Evolutionary conservation across 2,329 filamentous ascomycete genomes (phyloP).

Genomic region (Dothideomycetidae sp.): DNA sequence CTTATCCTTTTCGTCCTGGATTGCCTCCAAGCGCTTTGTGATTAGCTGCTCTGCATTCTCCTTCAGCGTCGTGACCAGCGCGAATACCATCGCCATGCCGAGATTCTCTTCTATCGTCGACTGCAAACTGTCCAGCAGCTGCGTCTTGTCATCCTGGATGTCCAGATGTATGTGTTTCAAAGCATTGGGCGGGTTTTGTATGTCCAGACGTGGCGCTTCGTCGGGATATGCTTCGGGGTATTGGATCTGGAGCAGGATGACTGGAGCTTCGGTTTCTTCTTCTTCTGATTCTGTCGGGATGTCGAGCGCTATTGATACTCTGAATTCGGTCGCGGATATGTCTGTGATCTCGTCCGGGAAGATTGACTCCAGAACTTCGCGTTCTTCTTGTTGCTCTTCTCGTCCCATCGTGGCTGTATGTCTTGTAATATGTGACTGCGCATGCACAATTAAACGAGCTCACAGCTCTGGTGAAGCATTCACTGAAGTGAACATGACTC

Average conservation of each 20-base stretch:
- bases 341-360: slow-evolving; percentile 98
- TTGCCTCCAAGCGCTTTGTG: slow-evolving; percentile 53
- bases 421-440: too few relatives aligned
- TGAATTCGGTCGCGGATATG: slow-evolving; percentile 78
- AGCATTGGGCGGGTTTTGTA: slow-evolving; percentile 58
- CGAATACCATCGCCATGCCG: slow-evolving; percentile 96
- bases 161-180: slow-evolving; percentile 59
- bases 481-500: too few relatives aligned
- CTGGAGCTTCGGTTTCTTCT: slow-evolving; percentile 43
- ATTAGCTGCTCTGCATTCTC: slow-evolving; percentile 82
- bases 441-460: too few relatives aligned
- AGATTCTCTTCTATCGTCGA: slow-evolving; percentile 80
- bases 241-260: slow-evolving; percentile 67
- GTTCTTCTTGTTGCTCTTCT: slow-evolving; percentile 90
- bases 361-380: slow-evolving; percentile 94
- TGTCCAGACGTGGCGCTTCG: slow-evolving; percentile 66
- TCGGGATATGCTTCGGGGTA: slow-evolving; percentile 91
- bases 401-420: slow-evolving; percentile 30
- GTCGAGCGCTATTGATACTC: slow-evolving; percentile 75
- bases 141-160: slow-evolving; percentile 63
- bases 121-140: slow-evolving; percentile 54
- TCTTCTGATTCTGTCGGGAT: slow-evolving; percentile 48
- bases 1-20: slow-evolving; percentile 38
- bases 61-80: slow-evolving; percentile 73
- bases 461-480: too few relatives aligned